phyloP scores from a whole-genome alignment of 1,139 yeast genomes.

The Geotrichum carabidarum region DNA sequence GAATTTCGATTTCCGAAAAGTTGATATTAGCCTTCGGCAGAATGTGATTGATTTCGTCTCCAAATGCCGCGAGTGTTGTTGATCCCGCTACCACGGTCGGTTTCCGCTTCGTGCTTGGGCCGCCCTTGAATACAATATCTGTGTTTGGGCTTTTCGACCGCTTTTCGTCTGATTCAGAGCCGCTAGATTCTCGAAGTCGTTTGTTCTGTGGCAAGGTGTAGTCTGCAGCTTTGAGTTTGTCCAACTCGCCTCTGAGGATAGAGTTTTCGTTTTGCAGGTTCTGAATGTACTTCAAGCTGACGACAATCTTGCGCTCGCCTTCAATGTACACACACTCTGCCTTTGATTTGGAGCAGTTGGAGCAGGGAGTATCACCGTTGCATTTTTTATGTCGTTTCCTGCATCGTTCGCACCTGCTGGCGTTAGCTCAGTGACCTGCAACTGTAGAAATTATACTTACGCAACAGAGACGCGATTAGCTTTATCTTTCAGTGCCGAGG shows the following conservation, averaged over 20 bases:
- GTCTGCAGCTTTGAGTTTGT: not conserved
- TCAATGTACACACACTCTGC: slow-evolving; percentile 70
- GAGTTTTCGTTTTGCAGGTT: slow-evolving; percentile 66
- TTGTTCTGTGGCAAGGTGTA: not conserved
- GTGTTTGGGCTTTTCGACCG: not conserved
- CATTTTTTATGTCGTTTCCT: slow-evolving; percentile 73
- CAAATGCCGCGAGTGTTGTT: slow-evolving; percentile 2
- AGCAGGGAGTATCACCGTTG: slow-evolving; percentile 76
- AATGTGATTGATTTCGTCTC: slow-evolving; percentile 6
- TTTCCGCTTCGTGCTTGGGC: not conserved
- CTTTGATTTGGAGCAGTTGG: slow-evolving; percentile 55
- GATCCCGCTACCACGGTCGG: not conserved
- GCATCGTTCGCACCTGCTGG: slow-evolving; percentile 55
- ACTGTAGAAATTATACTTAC: not conserved
- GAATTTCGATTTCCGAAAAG: not conserved
- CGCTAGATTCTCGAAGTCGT: not conserved
- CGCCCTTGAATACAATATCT: not conserved
- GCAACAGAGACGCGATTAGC: slow-evolving; percentile 6
- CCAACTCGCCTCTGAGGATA: slow-evolving; percentile 43
- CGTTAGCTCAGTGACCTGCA: not conserved
- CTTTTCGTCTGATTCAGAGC: not conserved
- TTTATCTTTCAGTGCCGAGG: not conserved
- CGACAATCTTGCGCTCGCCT: slow-evolving; percentile 72
- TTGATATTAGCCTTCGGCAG: slow-evolving; percentile 6
- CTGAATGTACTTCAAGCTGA: slow-evolving; percentile 66